These are phyloP conservation scores for Kingdonia uniflora DNA, from an alignment of 164 flowering plant genomes.

Conservation along the genomic window DNA sequence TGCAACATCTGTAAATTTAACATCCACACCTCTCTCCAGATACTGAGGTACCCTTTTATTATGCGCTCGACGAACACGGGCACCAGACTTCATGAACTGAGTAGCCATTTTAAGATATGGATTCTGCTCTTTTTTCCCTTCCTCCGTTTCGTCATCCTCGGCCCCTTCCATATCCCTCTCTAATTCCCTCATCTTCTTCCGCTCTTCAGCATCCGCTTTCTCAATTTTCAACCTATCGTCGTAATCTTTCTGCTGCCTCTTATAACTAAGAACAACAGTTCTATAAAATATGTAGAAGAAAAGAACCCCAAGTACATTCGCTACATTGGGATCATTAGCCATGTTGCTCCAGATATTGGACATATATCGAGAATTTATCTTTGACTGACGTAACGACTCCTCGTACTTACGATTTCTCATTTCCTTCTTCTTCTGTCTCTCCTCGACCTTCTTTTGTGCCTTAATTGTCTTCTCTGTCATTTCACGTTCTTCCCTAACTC, in stretches of 20 bases:
- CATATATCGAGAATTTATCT: conserved; percentile 26
- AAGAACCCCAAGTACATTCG: conserved; percentile 49
- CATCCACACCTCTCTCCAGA: conserved; percentile 77
- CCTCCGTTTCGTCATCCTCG: conserved; percentile 49
- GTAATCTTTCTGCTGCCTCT: conserved; percentile 71
- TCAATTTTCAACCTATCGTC: conserved; percentile 92
- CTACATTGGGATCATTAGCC: conserved; percentile 44
- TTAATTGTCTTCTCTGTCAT: conserved; percentile 48
- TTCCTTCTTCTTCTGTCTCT: conserved; percentile 38
- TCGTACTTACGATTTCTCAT: conserved; percentile 33
- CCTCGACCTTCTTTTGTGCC: conserved; percentile 48
- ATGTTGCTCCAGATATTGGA: conserved; percentile 39
- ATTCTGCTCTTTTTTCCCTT: conserved; percentile 37
- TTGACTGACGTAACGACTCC: conserved; percentile 33
- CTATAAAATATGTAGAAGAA: conserved; percentile 65
- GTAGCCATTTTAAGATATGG: conserved; percentile 62
- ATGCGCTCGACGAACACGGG: conserved; percentile 66
- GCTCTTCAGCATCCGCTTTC: conserved; percentile 86
- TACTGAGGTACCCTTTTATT: conserved; percentile 59
- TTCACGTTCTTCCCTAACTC: conserved; percentile 39
- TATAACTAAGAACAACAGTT: conserved; percentile 61
- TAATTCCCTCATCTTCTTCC: conserved; percentile 65
- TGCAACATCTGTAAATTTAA: conserved; percentile 92
- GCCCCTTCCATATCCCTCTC: conserved; percentile 60
- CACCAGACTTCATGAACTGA: conserved; percentile 91